Conservation (phyloP, 148 eudicot species). For the Polygonum maritimum region DNA sequence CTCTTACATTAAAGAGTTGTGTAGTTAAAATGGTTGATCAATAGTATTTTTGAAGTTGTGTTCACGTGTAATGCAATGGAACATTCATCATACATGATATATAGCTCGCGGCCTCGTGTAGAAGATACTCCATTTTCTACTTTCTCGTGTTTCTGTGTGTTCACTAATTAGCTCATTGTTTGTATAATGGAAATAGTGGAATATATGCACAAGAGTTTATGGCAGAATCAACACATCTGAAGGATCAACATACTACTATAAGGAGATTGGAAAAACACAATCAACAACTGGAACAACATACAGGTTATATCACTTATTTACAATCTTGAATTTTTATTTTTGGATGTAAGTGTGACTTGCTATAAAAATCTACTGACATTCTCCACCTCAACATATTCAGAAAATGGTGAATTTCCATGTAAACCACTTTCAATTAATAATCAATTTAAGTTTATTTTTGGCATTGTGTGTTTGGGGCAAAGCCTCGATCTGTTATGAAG, state of each 20-base stretch:
- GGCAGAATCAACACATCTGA: constrained; percentile 88
- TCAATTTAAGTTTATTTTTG: no score
- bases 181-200: constrained; percentile 70
- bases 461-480: no score
- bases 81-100: background rate
- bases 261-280: constrained; percentile 97
- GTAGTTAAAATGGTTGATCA: background rate
- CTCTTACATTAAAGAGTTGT: background rate
- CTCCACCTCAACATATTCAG: background rate
- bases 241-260: constrained; percentile 97
- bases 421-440: no score
- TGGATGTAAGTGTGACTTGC: background rate
- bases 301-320: constrained; percentile 33
- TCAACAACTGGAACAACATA: constrained; percentile 74
- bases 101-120: background rate
- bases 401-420: no score
- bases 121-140: background rate
- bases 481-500: no score
- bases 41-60: background rate
- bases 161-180: constrained; percentile 9
- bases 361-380: background rate
- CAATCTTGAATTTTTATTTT: background rate
- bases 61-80: background rate
- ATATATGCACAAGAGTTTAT: constrained; percentile 80
- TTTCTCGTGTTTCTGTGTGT: background rate